Evolutionary conservation across 768 basidiomycete genomes (phyloP), one percentile per base, ranked within the genome.

Genomic region (Termitomyces sp.): DNA sequence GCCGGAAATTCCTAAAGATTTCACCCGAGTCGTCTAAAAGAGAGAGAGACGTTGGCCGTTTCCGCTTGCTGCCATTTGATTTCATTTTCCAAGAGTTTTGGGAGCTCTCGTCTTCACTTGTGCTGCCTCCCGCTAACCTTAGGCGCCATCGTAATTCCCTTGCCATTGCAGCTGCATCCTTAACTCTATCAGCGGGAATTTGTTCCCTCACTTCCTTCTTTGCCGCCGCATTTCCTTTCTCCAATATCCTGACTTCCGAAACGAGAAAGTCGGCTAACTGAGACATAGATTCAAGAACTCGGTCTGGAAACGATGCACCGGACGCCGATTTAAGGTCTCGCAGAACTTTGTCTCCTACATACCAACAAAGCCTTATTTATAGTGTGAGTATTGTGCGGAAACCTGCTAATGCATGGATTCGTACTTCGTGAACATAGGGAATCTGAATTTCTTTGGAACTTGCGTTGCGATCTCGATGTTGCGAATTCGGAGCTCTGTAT

Each of bases 391-490:
- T 28, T 53, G 33, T 28, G 23, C 37, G 48, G 35, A 14, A 21
- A 9, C 26, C n/a, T 7, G 38, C 21, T 14, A 14, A 23, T 42
- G 14, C 11, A 23, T 35, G 14, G 62, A 54, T 67, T 67, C 74
- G 6, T 64, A 90, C 90, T 80, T 86, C 55, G 85, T 75, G 63
- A 94, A 91, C 67, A 86, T 76, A 1, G 93, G 93, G 64, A 91
- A 95, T 44, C 90, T 79, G 69, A 94, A 94, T 69, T 91, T 91
- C 70, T 90, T 94, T 0, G 96, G 94, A 0, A 98, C 96, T 55
- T 89, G 87, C 1, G 95, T 98, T 2, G 82, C 79, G 60, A 92
- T 90, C 70, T 99, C 96, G 63, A 99, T 97, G 50, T 94, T 85
- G 48, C 94, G 79, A 23, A 99, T 82, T 57, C 84, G 83, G 19